Percentiles rank a stretch among this genome's conserved stretches.
Evolutionary conservation across 208 protist genomes (phyloP).

Genomic region (Wallacemonas collosoma): DNA sequence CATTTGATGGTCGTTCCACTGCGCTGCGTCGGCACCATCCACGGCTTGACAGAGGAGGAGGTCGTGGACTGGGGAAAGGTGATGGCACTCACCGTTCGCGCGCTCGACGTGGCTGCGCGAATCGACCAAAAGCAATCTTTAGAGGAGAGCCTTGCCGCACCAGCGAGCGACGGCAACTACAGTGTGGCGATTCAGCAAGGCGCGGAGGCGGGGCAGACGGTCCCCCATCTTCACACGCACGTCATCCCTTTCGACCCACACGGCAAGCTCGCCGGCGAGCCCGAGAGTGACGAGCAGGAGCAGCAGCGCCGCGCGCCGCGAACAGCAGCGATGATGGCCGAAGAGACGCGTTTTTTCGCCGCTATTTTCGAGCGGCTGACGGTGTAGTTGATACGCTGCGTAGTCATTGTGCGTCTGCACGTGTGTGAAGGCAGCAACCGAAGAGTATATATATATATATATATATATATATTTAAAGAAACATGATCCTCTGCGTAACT

Average conservation of each 20-base stretch:
- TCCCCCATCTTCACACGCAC: constrained; percentile 82
- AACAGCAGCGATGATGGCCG: constrained; percentile 52
- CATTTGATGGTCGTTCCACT: constrained; percentile 87
- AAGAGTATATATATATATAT: no score
- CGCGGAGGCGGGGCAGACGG: constrained; percentile 71
- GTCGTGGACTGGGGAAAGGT: constrained; percentile 70
- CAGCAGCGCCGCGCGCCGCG: constrained; percentile 52
- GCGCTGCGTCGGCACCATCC: constrained; percentile 71
- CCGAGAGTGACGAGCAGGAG: constrained; percentile 62
- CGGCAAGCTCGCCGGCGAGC: constrained; percentile 67
- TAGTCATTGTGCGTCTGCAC: background rate
- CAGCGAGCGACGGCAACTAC: constrained; percentile 37
- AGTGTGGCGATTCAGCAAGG: constrained; percentile 85
- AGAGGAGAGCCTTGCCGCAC: background rate
- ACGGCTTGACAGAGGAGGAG: constrained; percentile 68
- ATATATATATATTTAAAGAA: no score
- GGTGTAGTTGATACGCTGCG: background rate
- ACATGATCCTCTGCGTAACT: no score
- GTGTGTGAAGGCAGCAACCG: background rate
- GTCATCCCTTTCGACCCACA: constrained; percentile 80
- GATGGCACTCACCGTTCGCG: constrained; percentile 63
- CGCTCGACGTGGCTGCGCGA: constrained; percentile 34
- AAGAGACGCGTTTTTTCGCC: constrained; percentile 50
- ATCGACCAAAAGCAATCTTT: background rate
- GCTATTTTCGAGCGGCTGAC: constrained; percentile 40